These are phyloP conservation scores for Rhodotorula graminis DNA, from an alignment of 768 basidiomycete species.

Conservation along the genomic window DNA sequence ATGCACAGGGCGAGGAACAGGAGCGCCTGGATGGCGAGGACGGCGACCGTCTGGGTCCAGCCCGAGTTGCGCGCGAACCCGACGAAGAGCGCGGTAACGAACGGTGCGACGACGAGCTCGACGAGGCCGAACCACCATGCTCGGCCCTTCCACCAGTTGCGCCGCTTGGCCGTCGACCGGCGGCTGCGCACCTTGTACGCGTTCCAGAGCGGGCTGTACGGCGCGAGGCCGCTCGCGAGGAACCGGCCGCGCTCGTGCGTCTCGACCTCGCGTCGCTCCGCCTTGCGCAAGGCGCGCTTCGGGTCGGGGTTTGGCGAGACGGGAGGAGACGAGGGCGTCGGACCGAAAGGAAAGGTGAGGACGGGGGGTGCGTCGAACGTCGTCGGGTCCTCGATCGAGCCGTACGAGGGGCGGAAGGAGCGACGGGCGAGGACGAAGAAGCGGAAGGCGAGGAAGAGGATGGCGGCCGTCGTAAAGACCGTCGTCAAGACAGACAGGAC, in stretches of 20 bases:
- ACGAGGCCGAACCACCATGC: slow-evolving; percentile 56
- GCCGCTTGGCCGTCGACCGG: slow-evolving; percentile 6
- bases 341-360: slow-evolving; percentile 10
- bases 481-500: slow-evolving; percentile 60
- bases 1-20: slow-evolving; percentile 26
- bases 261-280: slow-evolving; percentile 58
- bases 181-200: slow-evolving; percentile 20
- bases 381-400: slow-evolving; percentile 38
- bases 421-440: slow-evolving; percentile 55
- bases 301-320: slow-evolving; percentile 16
- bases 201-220: slow-evolving; percentile 50
- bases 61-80: slow-evolving; percentile 42
- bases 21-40: slow-evolving; percentile 27
- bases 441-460: slow-evolving; percentile 55
- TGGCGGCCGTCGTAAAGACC: slow-evolving; percentile 57
- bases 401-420: slow-evolving; percentile 50
- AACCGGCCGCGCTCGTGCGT: slow-evolving; percentile 46
- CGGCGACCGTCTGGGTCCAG: slow-evolving; percentile 31
- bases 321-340: not conserved
- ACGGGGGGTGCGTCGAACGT: slow-evolving; percentile 43
- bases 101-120: slow-evolving; percentile 56
- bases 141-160: slow-evolving; percentile 27
- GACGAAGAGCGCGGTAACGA: slow-evolving; percentile 69
- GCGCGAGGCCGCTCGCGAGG: slow-evolving; percentile 61
- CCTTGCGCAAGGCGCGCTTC: slow-evolving; percentile 48